phyloP scores from a whole-genome alignment of 1,139 yeast genomes.

The Zygoascus hellenicus region DNA sequence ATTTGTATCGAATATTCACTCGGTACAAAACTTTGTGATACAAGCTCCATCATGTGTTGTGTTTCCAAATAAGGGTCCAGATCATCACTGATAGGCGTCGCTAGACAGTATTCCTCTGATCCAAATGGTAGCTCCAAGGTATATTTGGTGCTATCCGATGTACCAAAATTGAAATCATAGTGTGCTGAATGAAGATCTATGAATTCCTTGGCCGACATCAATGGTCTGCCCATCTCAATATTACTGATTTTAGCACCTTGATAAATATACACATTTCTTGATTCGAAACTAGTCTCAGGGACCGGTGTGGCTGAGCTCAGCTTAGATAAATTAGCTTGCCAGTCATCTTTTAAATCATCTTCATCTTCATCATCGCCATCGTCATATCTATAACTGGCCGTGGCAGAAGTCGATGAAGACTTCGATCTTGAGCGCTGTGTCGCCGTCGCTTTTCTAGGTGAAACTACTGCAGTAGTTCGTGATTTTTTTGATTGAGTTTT shows the following conservation, averaged over 20 bases:
- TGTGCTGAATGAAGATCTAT: not conserved
- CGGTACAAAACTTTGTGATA: conserved; percentile 44
- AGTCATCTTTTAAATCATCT: conserved; percentile 12
- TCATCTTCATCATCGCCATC: too few relatives aligned
- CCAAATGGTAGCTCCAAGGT: conserved; percentile 23
- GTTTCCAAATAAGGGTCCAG: conserved; percentile 71
- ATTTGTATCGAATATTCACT: conserved; percentile 36
- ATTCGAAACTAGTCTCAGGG: not conserved
- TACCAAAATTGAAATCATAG: not conserved
- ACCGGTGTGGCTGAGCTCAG: conserved; percentile 12
- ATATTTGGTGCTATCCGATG: not conserved
- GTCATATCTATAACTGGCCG: too few relatives aligned
- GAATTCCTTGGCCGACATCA: not conserved
- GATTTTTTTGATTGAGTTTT: not conserved
- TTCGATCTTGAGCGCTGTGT: not conserved
- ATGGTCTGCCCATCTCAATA: not conserved
- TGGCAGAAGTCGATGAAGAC: too few relatives aligned
- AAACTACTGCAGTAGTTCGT: not conserved
- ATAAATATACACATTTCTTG: conserved; percentile 2
- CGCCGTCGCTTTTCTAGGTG: not conserved
- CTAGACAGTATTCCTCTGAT: conserved; percentile 20
- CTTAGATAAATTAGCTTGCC: conserved; percentile 16
- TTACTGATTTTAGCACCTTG: not conserved
- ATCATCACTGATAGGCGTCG: conserved; percentile 30
- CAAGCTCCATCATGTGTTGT: conserved; percentile 51